Evolutionary conservation across 1,284 basidiomycete species (phyloP), one percentile per base, ranked within the genome.

Genomic region (Sanghuangporus baumii): DNA sequence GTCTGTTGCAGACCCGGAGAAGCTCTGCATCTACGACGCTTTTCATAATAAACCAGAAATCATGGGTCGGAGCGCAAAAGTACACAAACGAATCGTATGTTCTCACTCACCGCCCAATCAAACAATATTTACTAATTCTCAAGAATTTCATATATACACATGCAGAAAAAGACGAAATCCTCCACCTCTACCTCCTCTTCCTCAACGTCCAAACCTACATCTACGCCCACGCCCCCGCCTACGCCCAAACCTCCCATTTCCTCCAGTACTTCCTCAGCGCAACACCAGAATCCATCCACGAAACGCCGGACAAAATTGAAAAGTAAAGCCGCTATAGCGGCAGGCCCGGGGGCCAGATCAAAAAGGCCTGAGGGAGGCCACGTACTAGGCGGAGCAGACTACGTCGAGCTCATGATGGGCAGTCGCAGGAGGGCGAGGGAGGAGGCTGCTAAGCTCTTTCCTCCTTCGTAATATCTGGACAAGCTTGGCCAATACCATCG

Each of bases 351-450:
- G 64, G 61, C 54, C 64, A 26, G 67, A 66, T 61, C 64, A 67
- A 16, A 67, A 67, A 47, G 67, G 69, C n/a, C 70, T 67, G 37
- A 65, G 20, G 72, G 74, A 9, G 77, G 72, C 1, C 80, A 76
- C 60, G 79, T 91, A 2, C 75, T 91, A 47, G 87, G 87, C n/a
- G 88, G 82, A 36, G 89, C 85, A 38, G 89, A 91, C 73, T 91
- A 91, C 69, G 84, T 92, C 51, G 78, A 81, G 6, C 70, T 91
- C 65, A 77, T 89, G 78, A 79, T 86, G 78, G 88, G 89, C n/a
- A 79, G 88, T 9, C 75, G 89, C 66, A 78, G 79, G 67, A 86
- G 80, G 70, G 87, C 84, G 20, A 78, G 74, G 57, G 77, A 80
- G 69, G 89, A 90, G 72, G 88, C 86, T 3, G 71, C 75, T 50